Percentiles rank a stretch among this genome's conserved stretches.
Conservation (phyloP, 352 stramenopile genomes). For the Phytopythium chamaehyphon region DNA sequence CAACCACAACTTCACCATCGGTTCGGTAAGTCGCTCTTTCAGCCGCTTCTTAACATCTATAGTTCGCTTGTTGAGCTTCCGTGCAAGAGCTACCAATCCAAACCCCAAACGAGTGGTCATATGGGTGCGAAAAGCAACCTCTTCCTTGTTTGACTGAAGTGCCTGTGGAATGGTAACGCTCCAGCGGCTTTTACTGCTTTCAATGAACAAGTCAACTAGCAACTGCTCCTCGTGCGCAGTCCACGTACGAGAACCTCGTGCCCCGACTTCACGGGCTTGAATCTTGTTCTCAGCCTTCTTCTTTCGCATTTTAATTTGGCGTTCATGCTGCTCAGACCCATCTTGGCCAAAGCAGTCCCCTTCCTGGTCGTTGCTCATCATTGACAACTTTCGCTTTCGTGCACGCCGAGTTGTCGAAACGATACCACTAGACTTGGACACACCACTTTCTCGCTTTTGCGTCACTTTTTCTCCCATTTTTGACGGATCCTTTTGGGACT, state of each 20-base stretch:
- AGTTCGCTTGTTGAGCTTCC: conserved; percentile 56
- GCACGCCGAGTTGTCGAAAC: conserved; percentile 50
- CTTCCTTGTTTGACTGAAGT: conserved; percentile 50
- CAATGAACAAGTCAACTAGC: conserved; percentile 65
- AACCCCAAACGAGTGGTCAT: conserved; percentile 58
- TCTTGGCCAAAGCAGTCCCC: background rate
- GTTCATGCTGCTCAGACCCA: conserved; percentile 1
- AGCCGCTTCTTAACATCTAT: conserved; percentile 81
- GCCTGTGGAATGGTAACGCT: conserved; percentile 51
- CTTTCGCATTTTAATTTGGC: background rate
- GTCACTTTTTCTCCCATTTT: conserved; percentile 43
- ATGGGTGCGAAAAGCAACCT: conserved; percentile 58
- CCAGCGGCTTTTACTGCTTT: conserved; percentile 62
- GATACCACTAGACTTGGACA: conserved; percentile 45
- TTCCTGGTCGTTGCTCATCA: background rate
- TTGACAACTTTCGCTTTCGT: conserved; percentile 16
- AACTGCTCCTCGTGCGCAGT: conserved; percentile 48
- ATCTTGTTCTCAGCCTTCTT: conserved; percentile 13
- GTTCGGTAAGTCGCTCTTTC: conserved; percentile 65
- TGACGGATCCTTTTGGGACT: conserved; percentile 35
- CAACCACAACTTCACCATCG: conserved; percentile 44
- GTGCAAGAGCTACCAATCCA: conserved; percentile 53
- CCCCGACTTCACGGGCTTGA: conserved; percentile 5
- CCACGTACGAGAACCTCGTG: conserved; percentile 32
- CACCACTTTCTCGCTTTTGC: conserved; percentile 17